Evolutionary conservation across 257 asterid species (phyloP).

Genomic region (Salvia miltiorrhiza): DNA sequence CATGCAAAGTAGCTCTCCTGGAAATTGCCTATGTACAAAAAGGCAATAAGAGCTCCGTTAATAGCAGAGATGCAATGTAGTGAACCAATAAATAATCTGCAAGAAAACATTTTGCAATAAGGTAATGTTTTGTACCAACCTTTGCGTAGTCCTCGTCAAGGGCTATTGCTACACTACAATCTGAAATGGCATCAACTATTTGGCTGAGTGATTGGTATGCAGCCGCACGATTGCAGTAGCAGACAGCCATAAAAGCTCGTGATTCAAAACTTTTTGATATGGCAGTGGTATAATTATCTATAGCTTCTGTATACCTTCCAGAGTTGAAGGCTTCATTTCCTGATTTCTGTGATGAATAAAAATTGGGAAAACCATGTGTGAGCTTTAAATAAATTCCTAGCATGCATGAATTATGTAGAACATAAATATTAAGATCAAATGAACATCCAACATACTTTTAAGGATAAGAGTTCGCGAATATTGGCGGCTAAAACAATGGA

Average conservation of each 20-base stretch:
- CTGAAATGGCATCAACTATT: constrained; percentile 85
- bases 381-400: not conserved
- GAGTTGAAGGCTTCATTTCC: constrained; percentile 88
- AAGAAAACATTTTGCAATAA: not conserved
- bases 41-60: constrained; percentile 15
- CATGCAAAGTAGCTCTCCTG: constrained; percentile 88
- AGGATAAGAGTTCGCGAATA: constrained; percentile 69
- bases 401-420: not conserved
- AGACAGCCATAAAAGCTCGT: constrained; percentile 83
- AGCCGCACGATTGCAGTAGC: constrained; percentile 99
- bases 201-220: constrained; percentile 82
- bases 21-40: constrained; percentile 67
- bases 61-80: not conserved
- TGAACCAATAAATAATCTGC: not conserved
- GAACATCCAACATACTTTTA: constrained; percentile 46
- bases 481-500: constrained; percentile 49
- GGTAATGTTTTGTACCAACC: constrained; percentile 41
- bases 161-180: constrained; percentile 91
- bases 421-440: not conserved
- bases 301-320: constrained; percentile 75
- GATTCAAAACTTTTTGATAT: constrained; percentile 74
- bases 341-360: constrained; percentile 51
- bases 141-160: constrained; percentile 70
- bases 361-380: not conserved
- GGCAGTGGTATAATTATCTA: constrained; percentile 80